These are phyloP conservation scores for Fraxinus sp. DNA, from an alignment of 305 asterid genomes.

Conservation along the genomic window DNA sequence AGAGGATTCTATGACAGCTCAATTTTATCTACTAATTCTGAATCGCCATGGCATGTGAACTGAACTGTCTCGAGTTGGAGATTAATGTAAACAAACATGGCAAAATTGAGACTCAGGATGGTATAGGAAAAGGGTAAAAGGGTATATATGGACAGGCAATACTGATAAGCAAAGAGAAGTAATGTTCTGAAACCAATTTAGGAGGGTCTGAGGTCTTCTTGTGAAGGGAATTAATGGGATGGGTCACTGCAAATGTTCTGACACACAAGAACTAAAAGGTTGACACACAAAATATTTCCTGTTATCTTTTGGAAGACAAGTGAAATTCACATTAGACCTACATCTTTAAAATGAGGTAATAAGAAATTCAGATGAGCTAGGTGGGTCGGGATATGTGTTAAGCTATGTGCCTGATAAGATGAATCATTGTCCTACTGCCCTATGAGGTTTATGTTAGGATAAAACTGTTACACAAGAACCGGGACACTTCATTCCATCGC, in stretches of 20 bases:
- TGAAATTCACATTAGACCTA: background rate
- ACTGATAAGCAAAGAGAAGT: background rate
- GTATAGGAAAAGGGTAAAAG: background rate
- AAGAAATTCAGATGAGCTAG: background rate
- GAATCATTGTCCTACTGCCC: background rate
- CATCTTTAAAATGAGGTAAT: background rate
- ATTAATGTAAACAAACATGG: background rate
- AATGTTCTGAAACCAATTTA: background rate
- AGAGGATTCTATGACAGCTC: background rate
- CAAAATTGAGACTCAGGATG: background rate
- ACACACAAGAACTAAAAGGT: background rate
- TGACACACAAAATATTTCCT: background rate
- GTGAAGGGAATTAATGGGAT: background rate
- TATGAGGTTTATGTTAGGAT: background rate
- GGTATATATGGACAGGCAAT: background rate
- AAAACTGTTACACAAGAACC: background rate
- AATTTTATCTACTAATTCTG: background rate
- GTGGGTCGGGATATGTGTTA: background rate
- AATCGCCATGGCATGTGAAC: background rate
- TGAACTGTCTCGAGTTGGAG: background rate
- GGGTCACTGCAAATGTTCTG: background rate
- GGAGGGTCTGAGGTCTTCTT: conserved; percentile 1
- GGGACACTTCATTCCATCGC: background rate
- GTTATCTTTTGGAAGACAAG: background rate
- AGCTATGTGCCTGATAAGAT: background rate